Evolutionary conservation across 2,329 filamentous ascomycete genomes (phyloP), one percentile per base, ranked within the genome.

Genomic region (Phoma sp.): DNA sequence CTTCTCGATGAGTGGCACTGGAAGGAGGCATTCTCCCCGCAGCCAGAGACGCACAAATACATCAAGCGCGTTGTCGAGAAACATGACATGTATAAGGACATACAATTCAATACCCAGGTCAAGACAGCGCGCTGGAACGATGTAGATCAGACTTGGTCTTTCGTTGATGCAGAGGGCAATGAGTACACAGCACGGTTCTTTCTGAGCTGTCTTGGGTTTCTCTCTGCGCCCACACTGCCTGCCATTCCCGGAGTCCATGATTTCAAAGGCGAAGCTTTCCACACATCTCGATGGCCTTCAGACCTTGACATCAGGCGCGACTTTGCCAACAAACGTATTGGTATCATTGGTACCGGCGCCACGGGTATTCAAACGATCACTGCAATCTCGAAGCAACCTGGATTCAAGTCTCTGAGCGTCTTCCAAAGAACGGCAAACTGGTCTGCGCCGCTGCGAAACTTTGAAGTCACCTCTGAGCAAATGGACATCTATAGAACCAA

Each of bases 281-380:
- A 87, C 66, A 81, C 84, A 0, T 83, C 83, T 1, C 80, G 81
- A 65, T 86, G 84, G 84, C 84, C 84, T 1, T 75, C 83, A 9
- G 72, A 81, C 7, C 75, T 80, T 1, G 74, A 42, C 17, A 38
- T 47, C 12, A 47, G 33, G 14, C 43, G 84, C 21, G 76, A 82
- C 37, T 77, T 85, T 23, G 74, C 76, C 25, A 78, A 78, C 45
- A 88, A 88, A 64, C 78, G 78, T n/a, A 79, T 83, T 33, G 86
- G 81, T 5, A 78, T 88, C 57, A 83, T 89, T 26, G 86, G 86
- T 5, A 66, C 65, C n/a, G 86, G 86, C 1, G 81, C 85, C 0
- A 83, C 83, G 0, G 86, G 85, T 0, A 81, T 88, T 1, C 86
- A 89, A 60, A 79, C 87, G 32, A 78, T 81, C 0, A 86, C 89